A percentile compares a stretch with the other conserved stretches of the same genome.
These are phyloP conservation scores for Mrakia blollopis DNA, from an alignment of 768 basidiomycete species.

Conservation along the genomic window DNA sequence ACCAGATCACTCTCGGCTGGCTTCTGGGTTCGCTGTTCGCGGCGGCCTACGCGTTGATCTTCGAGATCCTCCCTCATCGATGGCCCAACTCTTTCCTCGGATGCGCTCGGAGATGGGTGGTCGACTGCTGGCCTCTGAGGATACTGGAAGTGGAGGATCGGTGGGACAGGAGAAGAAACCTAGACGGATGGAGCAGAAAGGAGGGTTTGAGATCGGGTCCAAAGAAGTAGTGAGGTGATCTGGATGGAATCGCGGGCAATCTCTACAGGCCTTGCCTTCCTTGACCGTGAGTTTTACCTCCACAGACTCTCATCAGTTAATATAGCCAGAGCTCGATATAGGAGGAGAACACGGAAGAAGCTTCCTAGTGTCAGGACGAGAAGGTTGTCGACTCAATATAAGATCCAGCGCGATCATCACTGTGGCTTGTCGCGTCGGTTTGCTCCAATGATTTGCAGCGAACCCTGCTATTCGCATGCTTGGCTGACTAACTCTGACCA, in stretches of 20 bases:
- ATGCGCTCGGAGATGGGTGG: conserved; percentile 5
- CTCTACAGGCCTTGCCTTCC: background rate
- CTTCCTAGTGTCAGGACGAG: too few relatives aligned
- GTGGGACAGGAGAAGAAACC: background rate
- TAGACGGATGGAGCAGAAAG: conserved; percentile 20
- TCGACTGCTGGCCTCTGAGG: conserved; percentile 7
- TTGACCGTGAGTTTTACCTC: background rate
- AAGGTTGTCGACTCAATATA: too few relatives aligned
- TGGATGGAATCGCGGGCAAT: background rate
- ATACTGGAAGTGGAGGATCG: conserved; percentile 25
- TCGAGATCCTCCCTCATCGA: conserved; percentile 15
- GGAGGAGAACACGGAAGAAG: too few relatives aligned
- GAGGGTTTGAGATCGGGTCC: background rate
- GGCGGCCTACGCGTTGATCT: background rate
- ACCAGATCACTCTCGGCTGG: conserved; percentile 27
- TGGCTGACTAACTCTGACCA: background rate
- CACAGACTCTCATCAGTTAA: too few relatives aligned
- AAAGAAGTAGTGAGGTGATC: background rate
- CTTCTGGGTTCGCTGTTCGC: conserved; percentile 15
- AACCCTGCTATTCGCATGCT: background rate
- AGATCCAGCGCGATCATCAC: background rate
- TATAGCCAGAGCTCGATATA: too few relatives aligned
- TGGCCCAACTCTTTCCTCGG: background rate
- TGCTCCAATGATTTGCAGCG: background rate
- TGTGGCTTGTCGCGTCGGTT: background rate